phyloP scores from a whole-genome alignment of 1,284 basidiomycete genomes.

The Phenoliferia sp. region DNA sequence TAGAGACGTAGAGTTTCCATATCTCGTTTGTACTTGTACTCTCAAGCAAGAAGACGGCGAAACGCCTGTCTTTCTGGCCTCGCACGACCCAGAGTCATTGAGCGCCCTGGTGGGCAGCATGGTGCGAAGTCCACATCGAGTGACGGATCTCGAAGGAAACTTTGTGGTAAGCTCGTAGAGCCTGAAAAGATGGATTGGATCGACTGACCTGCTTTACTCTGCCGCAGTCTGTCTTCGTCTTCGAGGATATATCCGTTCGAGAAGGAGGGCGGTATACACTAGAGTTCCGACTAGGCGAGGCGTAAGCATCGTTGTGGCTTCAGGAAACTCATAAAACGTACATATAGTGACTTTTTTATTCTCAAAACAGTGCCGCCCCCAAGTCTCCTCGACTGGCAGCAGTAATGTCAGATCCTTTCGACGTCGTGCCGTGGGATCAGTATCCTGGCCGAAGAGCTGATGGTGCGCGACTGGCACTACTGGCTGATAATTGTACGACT shows the following conservation, averaged over 20 bases:
- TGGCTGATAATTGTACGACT: not conserved
- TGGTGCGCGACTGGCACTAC: slow-evolving; percentile 1
- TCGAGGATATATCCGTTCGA: slow-evolving; percentile 80
- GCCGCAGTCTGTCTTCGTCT: slow-evolving; percentile 74
- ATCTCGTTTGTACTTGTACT: slow-evolving; percentile 31
- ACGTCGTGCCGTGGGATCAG: slow-evolving; percentile 62
- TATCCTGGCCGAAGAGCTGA: slow-evolving; percentile 57
- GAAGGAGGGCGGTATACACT: slow-evolving; percentile 69
- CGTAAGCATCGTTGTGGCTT: slow-evolving; percentile 51
- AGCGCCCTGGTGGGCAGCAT: slow-evolving; percentile 67
- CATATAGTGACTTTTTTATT: not conserved
- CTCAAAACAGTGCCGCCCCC: slow-evolving; percentile 7
- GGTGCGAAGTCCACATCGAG: slow-evolving; percentile 71
- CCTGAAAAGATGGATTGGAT: not conserved
- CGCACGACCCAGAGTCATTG: slow-evolving; percentile 6
- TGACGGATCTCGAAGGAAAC: slow-evolving; percentile 59
- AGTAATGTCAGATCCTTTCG: slow-evolving; percentile 65
- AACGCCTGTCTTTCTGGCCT: slow-evolving; percentile 36
- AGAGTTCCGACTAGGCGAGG: slow-evolving; percentile 66
- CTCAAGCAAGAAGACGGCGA: slow-evolving; percentile 53
- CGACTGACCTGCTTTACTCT: not conserved
- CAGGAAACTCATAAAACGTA: slow-evolving; percentile 4
- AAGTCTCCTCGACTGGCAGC: slow-evolving; percentile 53
- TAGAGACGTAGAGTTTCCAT: slow-evolving; percentile 30
- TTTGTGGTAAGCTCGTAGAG: not conserved